These are phyloP conservation scores for Colletotrichum aenigma DNA, from an alignment of 2,329 filamentous ascomycete genomes.

Conservation along the genomic window DNA sequence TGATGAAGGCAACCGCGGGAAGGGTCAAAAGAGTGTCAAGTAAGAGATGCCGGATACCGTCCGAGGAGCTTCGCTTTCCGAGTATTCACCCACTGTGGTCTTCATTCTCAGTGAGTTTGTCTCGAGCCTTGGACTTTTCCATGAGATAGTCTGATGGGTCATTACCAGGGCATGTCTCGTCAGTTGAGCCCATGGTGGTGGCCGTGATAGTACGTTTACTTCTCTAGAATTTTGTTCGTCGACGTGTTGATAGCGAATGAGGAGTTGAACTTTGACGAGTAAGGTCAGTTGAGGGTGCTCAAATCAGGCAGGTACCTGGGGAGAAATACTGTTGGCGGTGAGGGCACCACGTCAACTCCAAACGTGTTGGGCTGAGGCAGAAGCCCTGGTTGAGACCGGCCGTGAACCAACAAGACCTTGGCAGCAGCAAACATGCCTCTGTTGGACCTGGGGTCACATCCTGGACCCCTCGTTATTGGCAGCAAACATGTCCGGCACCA, in stretches of 20 bases:
- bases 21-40: background rate
- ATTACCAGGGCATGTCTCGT: background rate
- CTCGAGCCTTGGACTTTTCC: background rate
- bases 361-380: background rate
- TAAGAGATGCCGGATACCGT: background rate
- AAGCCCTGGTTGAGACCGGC: background rate
- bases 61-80: background rate
- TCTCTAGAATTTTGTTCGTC: background rate
- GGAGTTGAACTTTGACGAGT: fast-evolving
- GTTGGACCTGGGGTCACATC: background rate
- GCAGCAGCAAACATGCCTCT: background rate
- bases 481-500: background rate
- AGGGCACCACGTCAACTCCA: background rate
- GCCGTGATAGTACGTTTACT: background rate
- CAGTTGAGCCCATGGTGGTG: background rate
- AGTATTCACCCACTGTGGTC: background rate
- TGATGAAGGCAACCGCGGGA: background rate
- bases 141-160: background rate
- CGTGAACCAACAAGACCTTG: background rate
- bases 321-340: background rate
- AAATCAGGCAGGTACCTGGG: background rate
- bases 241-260: background rate
- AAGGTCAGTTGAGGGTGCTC: background rate
- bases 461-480: background rate
- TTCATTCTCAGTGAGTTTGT: background rate